phyloP scores from a whole-genome alignment of 192 early-diverging fungal species.

The Neocallimastix lanati region DNA sequence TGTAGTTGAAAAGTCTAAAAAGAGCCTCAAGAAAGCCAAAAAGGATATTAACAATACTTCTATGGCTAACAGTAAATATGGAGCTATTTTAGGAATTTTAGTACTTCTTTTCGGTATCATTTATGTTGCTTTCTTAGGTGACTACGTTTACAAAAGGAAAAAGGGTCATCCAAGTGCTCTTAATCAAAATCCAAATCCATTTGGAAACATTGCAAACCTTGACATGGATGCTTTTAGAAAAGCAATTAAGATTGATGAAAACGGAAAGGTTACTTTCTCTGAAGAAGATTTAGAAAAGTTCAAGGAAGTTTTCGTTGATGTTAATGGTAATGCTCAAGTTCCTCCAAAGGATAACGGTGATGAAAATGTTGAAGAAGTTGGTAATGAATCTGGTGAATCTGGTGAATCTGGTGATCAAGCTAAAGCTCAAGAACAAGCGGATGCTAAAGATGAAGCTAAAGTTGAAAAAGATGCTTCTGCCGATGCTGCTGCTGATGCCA shows the following conservation, averaged over 20 bases:
- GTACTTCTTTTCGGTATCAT: neutral
- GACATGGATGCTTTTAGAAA: neutral
- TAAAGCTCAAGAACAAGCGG: too few relatives aligned
- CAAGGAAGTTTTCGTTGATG: neutral
- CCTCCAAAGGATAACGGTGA: neutral
- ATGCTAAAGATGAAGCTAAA: too few relatives aligned
- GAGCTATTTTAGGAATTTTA: neutral
- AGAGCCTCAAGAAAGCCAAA: neutral
- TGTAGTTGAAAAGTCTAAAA: neutral
- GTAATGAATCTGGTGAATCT: neutral
- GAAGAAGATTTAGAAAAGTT: neutral
- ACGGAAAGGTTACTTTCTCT: neutral
- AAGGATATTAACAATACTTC: neutral
- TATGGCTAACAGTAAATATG: neutral
- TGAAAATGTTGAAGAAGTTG: neutral
- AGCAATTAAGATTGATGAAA: neutral
- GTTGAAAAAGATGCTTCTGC: too few relatives aligned
- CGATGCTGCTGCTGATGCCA: neutral
- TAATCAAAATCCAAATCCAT: neutral
- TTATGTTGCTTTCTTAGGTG: neutral
- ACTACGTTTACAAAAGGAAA: neutral
- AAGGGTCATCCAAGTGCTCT: neutral
- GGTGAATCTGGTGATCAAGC: too few relatives aligned
- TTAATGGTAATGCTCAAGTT: too few relatives aligned
- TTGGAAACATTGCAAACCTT: neutral